Evolutionary conservation across 176 grass and related monocot genomes (phyloP).

Genomic region (Guadua angustifolia): DNA sequence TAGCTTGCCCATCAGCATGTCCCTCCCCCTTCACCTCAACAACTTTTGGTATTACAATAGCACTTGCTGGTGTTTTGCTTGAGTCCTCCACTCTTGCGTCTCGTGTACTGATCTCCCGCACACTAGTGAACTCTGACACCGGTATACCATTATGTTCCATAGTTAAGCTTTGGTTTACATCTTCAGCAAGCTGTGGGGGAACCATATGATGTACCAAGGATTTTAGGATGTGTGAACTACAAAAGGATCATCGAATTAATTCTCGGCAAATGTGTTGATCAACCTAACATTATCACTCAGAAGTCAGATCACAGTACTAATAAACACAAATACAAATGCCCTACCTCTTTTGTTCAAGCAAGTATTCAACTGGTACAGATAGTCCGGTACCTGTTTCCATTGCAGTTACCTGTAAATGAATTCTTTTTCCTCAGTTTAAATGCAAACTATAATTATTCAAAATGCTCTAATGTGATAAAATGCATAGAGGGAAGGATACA

Average conservation of each 20-base stretch:
- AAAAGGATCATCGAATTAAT: conserved; percentile 46
- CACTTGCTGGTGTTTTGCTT: conserved; percentile 6
- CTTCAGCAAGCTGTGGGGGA: conserved; percentile 40
- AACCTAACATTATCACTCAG: conserved; percentile 9
- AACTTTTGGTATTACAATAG: conserved; percentile 33
- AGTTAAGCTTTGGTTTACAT: conserved; percentile 36
- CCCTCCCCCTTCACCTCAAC: conserved; percentile 32
- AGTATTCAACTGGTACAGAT: conserved; percentile 21
- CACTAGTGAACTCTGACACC: conserved; percentile 41
- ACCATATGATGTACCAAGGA: conserved; percentile 38
- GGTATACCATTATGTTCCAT: conserved; percentile 38
- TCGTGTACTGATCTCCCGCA: conserved; percentile 25
- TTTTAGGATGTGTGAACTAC: conserved; percentile 45
- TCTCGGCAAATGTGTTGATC: not conserved
- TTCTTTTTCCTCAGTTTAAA: conserved; percentile 26
- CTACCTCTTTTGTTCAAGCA: conserved; percentile 51
- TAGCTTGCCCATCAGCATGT: conserved; percentile 35
- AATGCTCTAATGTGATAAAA: not conserved
- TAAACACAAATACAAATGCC: not conserved
- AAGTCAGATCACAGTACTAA: conserved; percentile 3
- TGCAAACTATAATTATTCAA: not conserved
- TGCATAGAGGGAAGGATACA: not conserved
- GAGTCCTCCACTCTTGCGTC: conserved; percentile 44
- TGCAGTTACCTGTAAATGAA: conserved; percentile 44
- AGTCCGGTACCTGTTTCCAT: conserved; percentile 27